These are phyloP conservation scores for Craterostigma plantagineum DNA, from an alignment of 257 asterid species.

Conservation along the genomic window DNA sequence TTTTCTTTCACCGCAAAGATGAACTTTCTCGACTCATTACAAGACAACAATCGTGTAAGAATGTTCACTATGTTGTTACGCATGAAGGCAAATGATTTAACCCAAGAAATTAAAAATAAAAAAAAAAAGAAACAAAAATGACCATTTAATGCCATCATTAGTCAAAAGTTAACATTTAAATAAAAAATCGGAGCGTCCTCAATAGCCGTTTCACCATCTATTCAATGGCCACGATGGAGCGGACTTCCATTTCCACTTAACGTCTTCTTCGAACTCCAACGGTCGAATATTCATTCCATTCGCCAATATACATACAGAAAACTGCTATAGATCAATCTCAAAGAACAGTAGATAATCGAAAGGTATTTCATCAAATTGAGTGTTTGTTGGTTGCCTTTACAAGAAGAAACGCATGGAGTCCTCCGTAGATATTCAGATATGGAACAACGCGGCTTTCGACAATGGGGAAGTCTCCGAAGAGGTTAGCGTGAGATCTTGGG, in stretches of 20 bases:
- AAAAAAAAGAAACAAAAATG: no score
- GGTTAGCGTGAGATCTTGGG: conserved; percentile 36
- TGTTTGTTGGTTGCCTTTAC: conserved; percentile 31
- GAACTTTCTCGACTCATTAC: no score
- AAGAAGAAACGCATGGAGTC: conserved; percentile 23
- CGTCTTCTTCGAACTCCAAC: conserved; percentile 51
- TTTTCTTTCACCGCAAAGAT: no score
- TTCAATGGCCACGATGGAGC: conserved; percentile 65
- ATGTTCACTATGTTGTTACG: no score
- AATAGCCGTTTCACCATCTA: conserved; percentile 29
- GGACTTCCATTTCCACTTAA: conserved; percentile 11
- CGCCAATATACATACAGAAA: conserved; percentile 6
- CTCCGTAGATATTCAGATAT: conserved; percentile 52
- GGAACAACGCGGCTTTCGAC: conserved; percentile 91
- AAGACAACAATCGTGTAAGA: no score
- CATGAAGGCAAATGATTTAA: no score
- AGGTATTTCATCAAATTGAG: conserved; percentile 34
- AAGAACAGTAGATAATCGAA: conserved; percentile 7
- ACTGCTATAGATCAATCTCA: not conserved
- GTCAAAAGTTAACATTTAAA: conserved; percentile 11
- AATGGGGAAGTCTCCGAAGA: conserved; percentile 36
- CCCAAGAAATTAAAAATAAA: no score
- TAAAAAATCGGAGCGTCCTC: conserved; percentile 55
- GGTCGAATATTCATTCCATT: conserved; percentile 61
- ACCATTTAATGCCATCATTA: not conserved